These are phyloP conservation scores for Coccomyxa sp. DNA, from an alignment of 139 green algal genomes.

Conservation along the genomic window DNA sequence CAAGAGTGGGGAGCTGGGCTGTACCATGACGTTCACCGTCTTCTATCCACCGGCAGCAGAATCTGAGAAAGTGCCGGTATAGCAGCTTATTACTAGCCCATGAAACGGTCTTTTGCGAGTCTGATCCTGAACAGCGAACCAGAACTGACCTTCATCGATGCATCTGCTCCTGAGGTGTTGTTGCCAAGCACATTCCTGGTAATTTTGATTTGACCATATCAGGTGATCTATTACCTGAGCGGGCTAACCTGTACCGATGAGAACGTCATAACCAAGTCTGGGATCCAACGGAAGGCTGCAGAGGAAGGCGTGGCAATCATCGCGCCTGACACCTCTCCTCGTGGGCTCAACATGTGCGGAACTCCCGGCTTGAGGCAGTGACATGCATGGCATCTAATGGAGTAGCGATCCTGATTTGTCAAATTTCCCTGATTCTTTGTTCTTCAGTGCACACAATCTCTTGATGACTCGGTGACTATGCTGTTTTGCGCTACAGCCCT, in stretches of 20 bases:
- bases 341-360: slow-evolving; percentile 75
- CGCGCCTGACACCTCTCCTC: slow-evolving; percentile 85
- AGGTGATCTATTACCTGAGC: slow-evolving; percentile 83
- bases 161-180: neutral
- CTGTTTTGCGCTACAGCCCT: neutral
- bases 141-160: neutral
- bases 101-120: too few relatives aligned
- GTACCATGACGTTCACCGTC: slow-evolving; percentile 77
- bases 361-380: slow-evolving; percentile 56
- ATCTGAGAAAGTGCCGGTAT: slow-evolving; percentile 40
- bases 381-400: too few relatives aligned
- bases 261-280: slow-evolving; percentile 85
- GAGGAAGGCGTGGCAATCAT: slow-evolving; percentile 75
- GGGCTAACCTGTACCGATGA: slow-evolving; percentile 94
- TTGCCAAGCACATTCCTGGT: too few relatives aligned
- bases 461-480: neutral
- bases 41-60: slow-evolving; percentile 43
- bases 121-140: too few relatives aligned
- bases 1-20: slow-evolving; percentile 50
- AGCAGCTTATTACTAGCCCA: too few relatives aligned
- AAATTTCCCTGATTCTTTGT: neutral
- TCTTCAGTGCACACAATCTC: neutral
- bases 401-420: too few relatives aligned
- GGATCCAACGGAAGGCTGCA: slow-evolving; percentile 60
- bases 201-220: slow-evolving; percentile 4